Evolutionary conservation across 2,329 filamentous ascomycete species (phyloP).

Genomic region (Diatrype stigma): DNA sequence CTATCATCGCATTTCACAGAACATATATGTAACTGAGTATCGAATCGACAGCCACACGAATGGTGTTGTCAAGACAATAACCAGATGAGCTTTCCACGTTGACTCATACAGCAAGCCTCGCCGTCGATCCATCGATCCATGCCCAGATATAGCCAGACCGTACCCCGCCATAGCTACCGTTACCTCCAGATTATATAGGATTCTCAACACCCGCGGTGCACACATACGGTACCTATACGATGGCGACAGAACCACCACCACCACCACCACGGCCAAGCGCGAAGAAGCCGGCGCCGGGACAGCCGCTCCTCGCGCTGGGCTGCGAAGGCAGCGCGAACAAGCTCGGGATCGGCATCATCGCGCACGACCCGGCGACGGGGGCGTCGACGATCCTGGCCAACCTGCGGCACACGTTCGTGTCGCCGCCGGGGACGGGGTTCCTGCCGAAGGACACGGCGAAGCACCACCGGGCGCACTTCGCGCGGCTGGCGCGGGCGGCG

Average conservation of each 20-base stretch:
- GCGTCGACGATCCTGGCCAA: constrained; percentile 78
- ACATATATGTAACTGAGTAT: too few relatives aligned
- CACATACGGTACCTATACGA: neutral
- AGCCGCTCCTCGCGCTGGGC: constrained; percentile 51
- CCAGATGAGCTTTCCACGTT: too few relatives aligned
- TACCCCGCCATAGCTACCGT: too few relatives aligned
- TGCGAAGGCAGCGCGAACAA: constrained; percentile 97
- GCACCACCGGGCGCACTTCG: constrained; percentile 86
- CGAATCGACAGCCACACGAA: too few relatives aligned
- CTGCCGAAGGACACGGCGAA: constrained; percentile 92
- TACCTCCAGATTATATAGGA: too few relatives aligned
- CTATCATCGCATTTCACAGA: too few relatives aligned
- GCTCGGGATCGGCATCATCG: constrained; percentile 88
- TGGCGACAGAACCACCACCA: neutral
- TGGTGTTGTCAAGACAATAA: too few relatives aligned
- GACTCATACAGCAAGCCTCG: too few relatives aligned
- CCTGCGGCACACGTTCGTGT: constrained; percentile 87
- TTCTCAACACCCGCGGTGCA: too few relatives aligned
- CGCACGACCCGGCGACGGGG: constrained; percentile 57
- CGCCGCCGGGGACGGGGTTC: constrained; percentile 90
- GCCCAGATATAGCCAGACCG: too few relatives aligned
- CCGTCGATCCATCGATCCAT: too few relatives aligned
- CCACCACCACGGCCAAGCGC: constrained; percentile 16
- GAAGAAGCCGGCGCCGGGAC: constrained; percentile 6
- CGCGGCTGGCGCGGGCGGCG: constrained; percentile 73